phyloP scores from a whole-genome alignment of 2,329 filamentous ascomycete genomes.

The Arthrobotrys pseudoclavata region DNA sequence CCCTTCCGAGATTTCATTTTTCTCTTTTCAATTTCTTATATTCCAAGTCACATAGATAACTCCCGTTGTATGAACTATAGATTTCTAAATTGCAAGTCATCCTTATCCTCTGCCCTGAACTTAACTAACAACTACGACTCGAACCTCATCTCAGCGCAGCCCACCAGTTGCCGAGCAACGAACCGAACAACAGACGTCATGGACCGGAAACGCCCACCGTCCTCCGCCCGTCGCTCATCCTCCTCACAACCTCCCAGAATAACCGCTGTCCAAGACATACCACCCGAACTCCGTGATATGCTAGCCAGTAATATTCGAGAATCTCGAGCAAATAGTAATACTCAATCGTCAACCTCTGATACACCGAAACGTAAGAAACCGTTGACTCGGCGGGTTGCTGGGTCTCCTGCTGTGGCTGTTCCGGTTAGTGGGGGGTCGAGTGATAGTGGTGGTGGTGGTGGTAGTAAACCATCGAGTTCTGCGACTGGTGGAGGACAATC shows the following conservation, averaged over 20 bases:
- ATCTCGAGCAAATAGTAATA: background rate
- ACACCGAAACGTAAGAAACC: conserved; percentile 47
- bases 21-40: background rate
- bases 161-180: background rate
- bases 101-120: background rate
- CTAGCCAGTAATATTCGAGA: conserved; percentile 20
- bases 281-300: conserved; percentile 17
- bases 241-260: background rate
- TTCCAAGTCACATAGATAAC: background rate
- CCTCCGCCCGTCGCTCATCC: background rate
- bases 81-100: background rate
- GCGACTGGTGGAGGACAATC: conserved; percentile 4
- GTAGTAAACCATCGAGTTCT: conserved; percentile 5
- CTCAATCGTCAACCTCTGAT: background rate
- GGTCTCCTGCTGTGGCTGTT: background rate
- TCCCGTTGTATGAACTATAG: background rate
- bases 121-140: background rate
- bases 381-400: conserved; percentile 37
- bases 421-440: background rate
- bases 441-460: background rate
- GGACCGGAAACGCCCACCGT: conserved; percentile 7
- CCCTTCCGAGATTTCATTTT: background rate
- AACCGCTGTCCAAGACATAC: conserved; percentile 10
- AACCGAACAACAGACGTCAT: background rate
- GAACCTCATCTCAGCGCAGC: background rate